Conservation (phyloP, 2,329 filamentous ascomycete genomes). For the Penicillium olsonii region DNA sequence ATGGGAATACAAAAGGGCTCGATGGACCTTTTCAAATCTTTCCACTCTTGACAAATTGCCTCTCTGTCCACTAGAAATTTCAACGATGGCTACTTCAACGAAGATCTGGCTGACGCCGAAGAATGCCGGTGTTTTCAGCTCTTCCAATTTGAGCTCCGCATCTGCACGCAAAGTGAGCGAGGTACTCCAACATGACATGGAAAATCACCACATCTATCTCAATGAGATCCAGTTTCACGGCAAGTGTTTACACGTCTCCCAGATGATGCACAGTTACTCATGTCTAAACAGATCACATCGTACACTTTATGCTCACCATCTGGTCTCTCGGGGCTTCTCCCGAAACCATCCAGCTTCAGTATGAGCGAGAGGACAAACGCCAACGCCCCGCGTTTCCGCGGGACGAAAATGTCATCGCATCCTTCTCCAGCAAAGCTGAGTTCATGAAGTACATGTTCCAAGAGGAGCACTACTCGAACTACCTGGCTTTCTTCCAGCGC, state of each 20-base stretch:
- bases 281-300: constrained; percentile 29
- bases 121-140: not conserved
- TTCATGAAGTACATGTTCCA: constrained; percentile 53
- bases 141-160: not conserved
- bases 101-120: not conserved
- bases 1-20: too few species aligned
- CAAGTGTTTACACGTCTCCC: not conserved
- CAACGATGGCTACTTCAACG: not conserved
- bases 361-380: constrained; percentile 24
- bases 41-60: too few species aligned
- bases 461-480: constrained; percentile 63
- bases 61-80: not conserved
- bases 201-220: constrained; percentile 1
- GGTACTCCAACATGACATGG: constrained; percentile 5
- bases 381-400: constrained; percentile 29
- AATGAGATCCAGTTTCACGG: constrained; percentile 21
- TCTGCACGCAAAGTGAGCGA: constrained; percentile 11
- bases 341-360: constrained; percentile 27
- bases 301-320: constrained; percentile 32
- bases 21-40: too few species aligned
- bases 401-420: constrained; percentile 18
- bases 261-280: not conserved
- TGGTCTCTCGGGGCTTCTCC: constrained; percentile 31
- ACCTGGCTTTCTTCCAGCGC: constrained; percentile 67
- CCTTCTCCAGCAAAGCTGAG: constrained; percentile 15